These are phyloP conservation scores for Cydonia oblonga DNA, from an alignment of 331 rosid species.

Conservation along the genomic window DNA sequence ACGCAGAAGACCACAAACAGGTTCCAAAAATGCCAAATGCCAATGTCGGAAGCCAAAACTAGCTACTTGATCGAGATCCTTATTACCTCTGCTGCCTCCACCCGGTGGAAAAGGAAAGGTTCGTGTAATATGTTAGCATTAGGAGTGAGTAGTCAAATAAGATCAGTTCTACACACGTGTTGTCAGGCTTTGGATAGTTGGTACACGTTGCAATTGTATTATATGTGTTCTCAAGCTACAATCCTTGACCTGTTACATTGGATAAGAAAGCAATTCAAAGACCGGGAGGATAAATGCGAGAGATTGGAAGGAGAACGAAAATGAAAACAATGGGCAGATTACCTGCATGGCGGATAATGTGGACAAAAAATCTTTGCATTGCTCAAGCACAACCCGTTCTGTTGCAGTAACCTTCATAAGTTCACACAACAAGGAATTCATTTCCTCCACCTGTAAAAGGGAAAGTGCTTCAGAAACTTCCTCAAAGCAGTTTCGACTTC, in stretches of 20 bases:
- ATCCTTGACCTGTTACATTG: slow-evolving; percentile 61
- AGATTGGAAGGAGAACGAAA: background rate
- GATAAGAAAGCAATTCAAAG: slow-evolving; percentile 2
- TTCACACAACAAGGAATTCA: slow-evolving; percentile 80
- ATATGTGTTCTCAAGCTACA: slow-evolving; percentile 92
- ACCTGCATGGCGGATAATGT: slow-evolving; percentile 88
- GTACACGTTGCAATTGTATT: slow-evolving; percentile 63
- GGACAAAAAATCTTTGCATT: slow-evolving; percentile 80
- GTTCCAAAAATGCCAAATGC: slow-evolving; percentile 34
- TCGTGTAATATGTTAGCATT: slow-evolving; percentile 62
- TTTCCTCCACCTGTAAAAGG: slow-evolving; percentile 73
- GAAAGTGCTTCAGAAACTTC: slow-evolving; percentile 4
- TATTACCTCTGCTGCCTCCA: slow-evolving; percentile 49
- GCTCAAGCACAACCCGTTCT: slow-evolving; percentile 76
- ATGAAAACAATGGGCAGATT: background rate
- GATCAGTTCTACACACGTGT: slow-evolving; percentile 90
- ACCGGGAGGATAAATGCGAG: background rate
- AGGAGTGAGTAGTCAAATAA: slow-evolving; percentile 62
- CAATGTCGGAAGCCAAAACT: slow-evolving; percentile 42
- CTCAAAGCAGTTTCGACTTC: background rate
- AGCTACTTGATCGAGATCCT: slow-evolving; percentile 44
- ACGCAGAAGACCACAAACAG: slow-evolving; percentile 43
- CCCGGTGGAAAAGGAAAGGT: slow-evolving; percentile 36
- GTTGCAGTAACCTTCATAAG: slow-evolving; percentile 82
- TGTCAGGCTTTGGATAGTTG: slow-evolving; percentile 61